Conservation (phyloP, 495 filamentous ascomycete species). For the Collariella sp. region DNA sequence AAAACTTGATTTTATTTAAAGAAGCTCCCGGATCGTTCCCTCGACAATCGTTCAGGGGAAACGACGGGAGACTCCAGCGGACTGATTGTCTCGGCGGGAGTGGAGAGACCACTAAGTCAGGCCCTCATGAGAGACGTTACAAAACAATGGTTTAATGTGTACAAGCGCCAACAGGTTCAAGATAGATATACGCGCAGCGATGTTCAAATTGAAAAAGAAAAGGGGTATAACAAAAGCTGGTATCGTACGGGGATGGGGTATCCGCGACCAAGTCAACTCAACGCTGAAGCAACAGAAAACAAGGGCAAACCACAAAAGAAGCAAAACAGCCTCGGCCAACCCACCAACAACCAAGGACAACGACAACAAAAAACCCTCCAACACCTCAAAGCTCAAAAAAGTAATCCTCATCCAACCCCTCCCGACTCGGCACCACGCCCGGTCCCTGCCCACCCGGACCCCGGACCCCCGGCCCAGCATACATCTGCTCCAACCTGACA, state of each 20-base stretch:
- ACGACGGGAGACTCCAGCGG: too few species aligned
- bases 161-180: not conserved
- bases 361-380: not conserved
- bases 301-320: too few species aligned
- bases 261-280: not conserved
- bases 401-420: conserved; percentile 59
- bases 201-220: not conserved
- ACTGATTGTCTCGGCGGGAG: too few species aligned
- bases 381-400: conserved; percentile 52
- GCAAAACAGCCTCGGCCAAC: too few species aligned
- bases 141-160: too few species aligned
- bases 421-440: conserved; percentile 49
- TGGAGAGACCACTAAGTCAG: too few species aligned
- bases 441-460: conserved; percentile 8
- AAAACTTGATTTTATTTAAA: too few species aligned
- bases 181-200: not conserved
- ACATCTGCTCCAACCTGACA: conserved; percentile 72
- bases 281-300: not conserved
- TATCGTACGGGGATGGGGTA: conserved; percentile 4
- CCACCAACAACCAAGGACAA: conserved; percentile 1
- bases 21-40: too few species aligned
- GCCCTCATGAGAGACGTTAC: too few species aligned
- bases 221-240: conserved; percentile 10
- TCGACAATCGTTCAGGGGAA: too few species aligned
- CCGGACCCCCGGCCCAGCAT: conserved; percentile 43